These are phyloP conservation scores for Boletus sensibilis DNA, from an alignment of 768 basidiomycete species.

Conservation along the genomic window DNA sequence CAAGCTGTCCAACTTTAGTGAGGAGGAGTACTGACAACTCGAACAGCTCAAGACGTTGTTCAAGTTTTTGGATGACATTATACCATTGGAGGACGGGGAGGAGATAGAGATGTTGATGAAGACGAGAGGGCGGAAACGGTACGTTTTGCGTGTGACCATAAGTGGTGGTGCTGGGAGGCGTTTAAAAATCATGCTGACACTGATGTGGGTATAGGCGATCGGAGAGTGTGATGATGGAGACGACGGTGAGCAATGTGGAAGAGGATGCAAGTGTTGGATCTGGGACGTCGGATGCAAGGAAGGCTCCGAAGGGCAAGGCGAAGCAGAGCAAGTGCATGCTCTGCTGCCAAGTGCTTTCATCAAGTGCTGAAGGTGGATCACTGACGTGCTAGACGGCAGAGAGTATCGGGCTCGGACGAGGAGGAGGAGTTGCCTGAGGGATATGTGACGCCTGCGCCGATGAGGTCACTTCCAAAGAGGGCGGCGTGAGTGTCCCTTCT, in stretches of 20 bases:
- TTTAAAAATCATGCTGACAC: not conserved
- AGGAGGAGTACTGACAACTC: conserved; percentile 66
- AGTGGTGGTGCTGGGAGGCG: not conserved
- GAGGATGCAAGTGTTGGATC: conserved; percentile 35
- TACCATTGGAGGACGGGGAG: conserved; percentile 54
- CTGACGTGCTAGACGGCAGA: conserved; percentile 43
- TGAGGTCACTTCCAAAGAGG: conserved; percentile 3
- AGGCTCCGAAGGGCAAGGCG: conserved; percentile 27
- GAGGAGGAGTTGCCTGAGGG: conserved; percentile 39
- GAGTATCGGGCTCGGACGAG: conserved; percentile 53
- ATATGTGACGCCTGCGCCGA: conserved; percentile 37
- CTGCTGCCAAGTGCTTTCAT: not conserved
- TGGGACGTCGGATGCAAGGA: conserved; percentile 26
- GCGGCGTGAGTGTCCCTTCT: not conserved
- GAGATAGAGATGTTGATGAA: conserved; percentile 40
- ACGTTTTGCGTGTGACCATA: conserved; percentile 24
- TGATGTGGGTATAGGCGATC: conserved; percentile 47
- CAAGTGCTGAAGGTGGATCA: not conserved
- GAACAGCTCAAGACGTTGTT: conserved; percentile 63
- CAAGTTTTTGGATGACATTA: conserved; percentile 67
- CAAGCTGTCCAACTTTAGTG: conserved; percentile 68
- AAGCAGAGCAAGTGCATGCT: conserved; percentile 41
- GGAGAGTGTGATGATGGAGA: conserved; percentile 50
- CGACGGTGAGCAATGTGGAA: conserved; percentile 41
- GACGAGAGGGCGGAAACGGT: conserved; percentile 50